Evolutionary conservation across 2,329 filamentous ascomycete genomes (phyloP), one percentile per base, ranked within the genome.

Genomic region (Alternaria incomplexa): DNA sequence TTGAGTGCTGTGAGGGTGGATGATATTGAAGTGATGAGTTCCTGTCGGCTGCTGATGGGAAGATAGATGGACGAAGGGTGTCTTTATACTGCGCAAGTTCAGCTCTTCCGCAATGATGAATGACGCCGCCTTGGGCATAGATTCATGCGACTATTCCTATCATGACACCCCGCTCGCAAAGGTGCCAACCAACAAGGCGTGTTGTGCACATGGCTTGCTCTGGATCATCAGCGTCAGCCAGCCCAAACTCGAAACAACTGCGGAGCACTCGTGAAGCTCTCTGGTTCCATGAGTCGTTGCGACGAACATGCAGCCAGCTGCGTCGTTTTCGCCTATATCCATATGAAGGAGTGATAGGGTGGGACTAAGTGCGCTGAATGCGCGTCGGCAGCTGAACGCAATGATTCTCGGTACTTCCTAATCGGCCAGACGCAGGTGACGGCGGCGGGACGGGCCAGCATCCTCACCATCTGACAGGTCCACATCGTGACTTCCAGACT

Each of bases 211-310:
- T 12, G 22, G 22, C 45, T 23, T 47, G 22, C 22, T 47, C 45
- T n/a, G n/a, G 22, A 47, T 25, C 22, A 11, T 47, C 0, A 23
- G 0, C 2, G 6, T 4, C 45, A 10, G 45, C 45, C 32, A n/a
- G 1, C 15, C 10, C 1, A 5, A 3, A 40, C 32, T 40, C 5
- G 32, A 40, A 40, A 8, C 4, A 8, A 4, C 1, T 40, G 32
- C 0, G 0, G 0, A 40, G 32, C 32, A 10, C 8, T 6, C 32
- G 15, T n/a, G 32, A n/a, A 40, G 0, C 1, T 10, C 0, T n/a
- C 32, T 40, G 10, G 32, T 1, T 1, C 32, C 3, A 40, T 10
- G 1, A 40, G 32, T 8, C 8, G 10, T 47, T 13, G 45, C 22
- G 5, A 1, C 15, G 12, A 50, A 17, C 11, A 5, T 10, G 25